Evolutionary conservation across 2,329 filamentous ascomycete species (phyloP).

Genomic region (Ophiosphaerella herpotricha): DNA sequence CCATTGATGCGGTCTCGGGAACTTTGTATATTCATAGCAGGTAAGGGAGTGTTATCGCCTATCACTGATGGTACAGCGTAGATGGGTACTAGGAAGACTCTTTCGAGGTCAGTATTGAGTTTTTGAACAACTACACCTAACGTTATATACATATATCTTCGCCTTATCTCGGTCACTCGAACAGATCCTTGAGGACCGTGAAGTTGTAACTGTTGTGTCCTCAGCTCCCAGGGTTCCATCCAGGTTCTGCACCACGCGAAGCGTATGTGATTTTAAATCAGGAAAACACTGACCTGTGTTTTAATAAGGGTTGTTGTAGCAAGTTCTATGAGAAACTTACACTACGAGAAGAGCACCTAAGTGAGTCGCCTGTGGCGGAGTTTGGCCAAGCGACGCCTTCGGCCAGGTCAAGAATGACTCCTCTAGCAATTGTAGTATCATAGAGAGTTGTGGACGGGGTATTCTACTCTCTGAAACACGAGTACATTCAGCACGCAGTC

Average conservation of each 20-base stretch:
- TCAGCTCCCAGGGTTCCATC: constrained; percentile 12
- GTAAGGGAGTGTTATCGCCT: neutral
- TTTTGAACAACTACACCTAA: neutral
- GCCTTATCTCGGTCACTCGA: neutral
- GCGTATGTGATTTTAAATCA: constrained; percentile 8
- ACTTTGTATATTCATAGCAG: constrained; percentile 5
- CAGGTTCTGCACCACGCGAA: constrained; percentile 9
- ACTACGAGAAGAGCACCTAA: constrained; percentile 5
- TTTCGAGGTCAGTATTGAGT: constrained; percentile 8
- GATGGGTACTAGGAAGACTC: constrained; percentile 9
- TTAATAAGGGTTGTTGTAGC: neutral
- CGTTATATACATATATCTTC: neutral
- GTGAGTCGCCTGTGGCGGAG: neutral
- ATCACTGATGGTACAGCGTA: constrained; percentile 7
- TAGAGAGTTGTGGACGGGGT: constrained; percentile 1
- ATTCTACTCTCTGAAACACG: neutral
- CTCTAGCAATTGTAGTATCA: constrained; percentile 10
- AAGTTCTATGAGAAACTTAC: neutral
- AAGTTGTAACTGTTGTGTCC: constrained; percentile 3
- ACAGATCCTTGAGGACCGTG: neutral
- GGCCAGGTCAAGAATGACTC: constrained; percentile 12
- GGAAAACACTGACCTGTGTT: constrained; percentile 1
- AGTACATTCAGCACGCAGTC: constrained; percentile 10
- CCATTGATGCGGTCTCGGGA: constrained; percentile 9
- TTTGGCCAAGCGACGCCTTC: neutral